Base-by-base conservation (phyloP, 495 filamentous ascomycete species). In the Xylaria curta region DNA sequence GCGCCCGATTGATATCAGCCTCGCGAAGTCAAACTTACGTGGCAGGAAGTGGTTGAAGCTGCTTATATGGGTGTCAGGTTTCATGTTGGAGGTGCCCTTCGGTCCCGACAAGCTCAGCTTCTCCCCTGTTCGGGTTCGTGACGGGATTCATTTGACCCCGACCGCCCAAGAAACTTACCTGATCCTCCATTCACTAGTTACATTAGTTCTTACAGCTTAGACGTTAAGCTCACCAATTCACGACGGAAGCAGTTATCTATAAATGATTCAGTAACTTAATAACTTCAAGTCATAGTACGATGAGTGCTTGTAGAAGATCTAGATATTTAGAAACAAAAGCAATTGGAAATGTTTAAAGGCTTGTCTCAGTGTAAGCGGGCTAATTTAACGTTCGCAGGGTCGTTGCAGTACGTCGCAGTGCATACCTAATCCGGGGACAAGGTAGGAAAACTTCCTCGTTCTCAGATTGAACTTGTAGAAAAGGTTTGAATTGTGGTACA, bases 21-120 rank as follows among this genome's bases (percentile, higher is more conserved):
- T 7, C 13, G 44, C 17, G 19, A 8, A 31, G 58, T 38, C 31
- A 33, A 60, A 60, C 31, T 36, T 60, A 60, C 58, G 58, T 60
- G 58, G 58, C 58, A 60, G 58, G 58, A 13, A 60, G 33, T 60
- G 62, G 44, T 31, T 66, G 62, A 66, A 51, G 62, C 62, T 51
- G 62, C 51, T 3, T 17, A 66, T 66, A 44, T 28, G 21, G 38
- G 24, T 63, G 36, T 40, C 24, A 44, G 19, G 36, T 44, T 63
- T 63, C 60, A 26, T 44, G 60, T 28, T 44, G 60, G 31, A 49
- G n/a, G 42, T 21, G 9, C 51, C 8, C 46, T 53, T 66, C 63
- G 63, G 63, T 53, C 63, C 63, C 63, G 63, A 53, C 44, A 40
- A 28, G 26, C 17, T 51, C 28, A 66, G 9, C 17, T 40, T 31